Percentiles rank a stretch among this genome's conserved stretches.
These are phyloP conservation scores for Sordaria brevicollis DNA, from an alignment of 495 filamentous ascomycete species.

Conservation along the genomic window DNA sequence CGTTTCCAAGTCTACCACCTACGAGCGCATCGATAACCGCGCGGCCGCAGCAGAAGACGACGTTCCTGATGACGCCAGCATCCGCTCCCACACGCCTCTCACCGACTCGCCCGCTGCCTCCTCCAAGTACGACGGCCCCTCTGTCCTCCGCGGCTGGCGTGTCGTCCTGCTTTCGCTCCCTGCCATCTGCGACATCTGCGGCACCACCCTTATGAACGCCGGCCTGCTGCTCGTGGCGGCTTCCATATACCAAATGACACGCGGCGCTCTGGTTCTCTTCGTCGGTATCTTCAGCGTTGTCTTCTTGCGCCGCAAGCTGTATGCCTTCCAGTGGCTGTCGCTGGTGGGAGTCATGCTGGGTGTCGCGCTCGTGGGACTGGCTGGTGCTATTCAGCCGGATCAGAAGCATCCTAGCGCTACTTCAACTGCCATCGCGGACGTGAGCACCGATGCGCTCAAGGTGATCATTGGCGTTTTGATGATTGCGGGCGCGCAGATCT, in stretches of 20 bases:
- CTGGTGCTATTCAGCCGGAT: constrained; percentile 68
- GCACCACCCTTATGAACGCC: constrained; percentile 94
- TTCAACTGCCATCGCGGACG: constrained; percentile 9
- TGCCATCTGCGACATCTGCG: constrained; percentile 86
- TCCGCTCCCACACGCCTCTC: constrained; percentile 36
- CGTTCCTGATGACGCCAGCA: constrained; percentile 32
- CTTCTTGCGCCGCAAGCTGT: constrained; percentile 69
- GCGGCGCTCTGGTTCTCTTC: constrained; percentile 87
- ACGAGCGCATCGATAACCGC: constrained; percentile 43
- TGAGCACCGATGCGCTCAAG: constrained; percentile 49
- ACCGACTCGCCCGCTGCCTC: constrained; percentile 28
- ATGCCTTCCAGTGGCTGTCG: constrained; percentile 80
- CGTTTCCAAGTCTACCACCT: constrained; percentile 37
- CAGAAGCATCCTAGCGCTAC: constrained; percentile 33
- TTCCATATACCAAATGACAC: constrained; percentile 97
- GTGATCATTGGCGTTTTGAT: constrained; percentile 75
- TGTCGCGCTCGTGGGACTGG: constrained; percentile 81
- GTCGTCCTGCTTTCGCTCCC: constrained; percentile 75
- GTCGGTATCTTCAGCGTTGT: constrained; percentile 91
- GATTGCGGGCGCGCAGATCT: constrained; percentile 90
- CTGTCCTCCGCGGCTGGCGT: constrained; percentile 57
- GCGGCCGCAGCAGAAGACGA: constrained; percentile 24
- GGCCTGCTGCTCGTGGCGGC: constrained; percentile 89
- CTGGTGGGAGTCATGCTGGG: constrained; percentile 79
- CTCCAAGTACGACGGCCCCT: constrained; percentile 20